Percentiles rank a stretch among this genome's conserved stretches.
Conservation (phyloP, 805 yeast species). For the Pichia sporocuriosa region DNA sequence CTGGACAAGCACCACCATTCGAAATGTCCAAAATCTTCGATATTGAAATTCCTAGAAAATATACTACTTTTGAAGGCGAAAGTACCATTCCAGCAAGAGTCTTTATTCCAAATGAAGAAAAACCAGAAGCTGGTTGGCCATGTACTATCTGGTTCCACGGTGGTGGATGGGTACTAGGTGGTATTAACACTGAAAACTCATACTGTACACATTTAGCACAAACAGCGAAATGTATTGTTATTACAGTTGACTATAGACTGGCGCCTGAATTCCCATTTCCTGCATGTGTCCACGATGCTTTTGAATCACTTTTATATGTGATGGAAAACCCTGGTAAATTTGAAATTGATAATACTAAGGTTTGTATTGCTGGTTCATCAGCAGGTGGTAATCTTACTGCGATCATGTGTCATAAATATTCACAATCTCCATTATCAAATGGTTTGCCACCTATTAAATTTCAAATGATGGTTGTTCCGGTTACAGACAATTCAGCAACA, state of each 20-base stretch:
- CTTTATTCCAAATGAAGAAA: constrained; percentile 25
- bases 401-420: constrained; percentile 29
- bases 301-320: constrained; percentile 30
- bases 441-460: constrained; percentile 31
- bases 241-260: constrained; percentile 42
- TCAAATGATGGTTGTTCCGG: constrained; percentile 40
- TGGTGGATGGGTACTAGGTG: constrained; percentile 32
- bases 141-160: constrained; percentile 31
- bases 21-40: constrained; percentile 19
- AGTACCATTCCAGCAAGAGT: constrained; percentile 22
- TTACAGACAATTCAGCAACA: constrained; percentile 37
- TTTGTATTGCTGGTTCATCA: constrained; percentile 41
- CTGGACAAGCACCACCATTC: constrained; percentile 24
- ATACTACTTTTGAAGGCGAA: constrained; percentile 21
- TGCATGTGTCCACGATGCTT: constrained; percentile 40
- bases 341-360: constrained; percentile 27
- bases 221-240: constrained; percentile 28
- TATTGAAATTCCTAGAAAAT: constrained; percentile 23
- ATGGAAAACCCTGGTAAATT: constrained; percentile 22
- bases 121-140: constrained; percentile 22
- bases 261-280: constrained; percentile 48
- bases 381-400: constrained; percentile 40
- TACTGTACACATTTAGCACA: constrained; percentile 37
- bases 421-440: constrained; percentile 19
- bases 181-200: constrained; percentile 31